phyloP scores from a whole-genome alignment of 78 protist species.

The Protostelium mycophagum region DNA sequence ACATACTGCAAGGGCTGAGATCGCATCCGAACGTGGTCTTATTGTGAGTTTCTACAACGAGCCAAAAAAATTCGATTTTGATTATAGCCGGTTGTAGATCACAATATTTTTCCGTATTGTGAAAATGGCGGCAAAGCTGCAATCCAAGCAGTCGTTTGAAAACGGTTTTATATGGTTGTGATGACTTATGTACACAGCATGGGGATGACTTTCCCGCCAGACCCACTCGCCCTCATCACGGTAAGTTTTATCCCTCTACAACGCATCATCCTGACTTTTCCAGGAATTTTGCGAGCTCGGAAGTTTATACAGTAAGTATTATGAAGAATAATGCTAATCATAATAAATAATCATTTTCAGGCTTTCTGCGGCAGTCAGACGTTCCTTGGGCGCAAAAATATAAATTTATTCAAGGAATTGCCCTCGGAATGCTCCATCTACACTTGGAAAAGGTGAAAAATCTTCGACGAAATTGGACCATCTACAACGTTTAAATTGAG shows the following conservation, averaged over 20 bases:
- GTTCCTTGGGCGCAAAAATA: background rate
- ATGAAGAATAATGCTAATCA: background rate
- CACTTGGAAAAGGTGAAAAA: background rate
- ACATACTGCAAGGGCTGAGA: background rate
- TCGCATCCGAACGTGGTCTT: background rate
- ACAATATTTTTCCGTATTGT: too few relatives aligned
- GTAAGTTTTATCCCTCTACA: background rate
- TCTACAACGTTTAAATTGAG: background rate
- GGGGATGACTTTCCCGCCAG: background rate
- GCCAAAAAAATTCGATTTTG: too few relatives aligned
- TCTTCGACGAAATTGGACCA: too few relatives aligned
- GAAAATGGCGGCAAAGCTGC: too few relatives aligned
- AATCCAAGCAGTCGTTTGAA: too few relatives aligned
- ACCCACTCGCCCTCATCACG: background rate
- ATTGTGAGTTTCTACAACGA: too few relatives aligned
- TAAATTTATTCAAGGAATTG: background rate
- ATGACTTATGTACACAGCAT: too few relatives aligned
- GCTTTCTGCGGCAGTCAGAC: background rate
- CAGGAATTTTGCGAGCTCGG: background rate
- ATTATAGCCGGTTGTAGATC: background rate
- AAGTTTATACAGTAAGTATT: background rate
- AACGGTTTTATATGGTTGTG: too few relatives aligned
- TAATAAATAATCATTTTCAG: too few relatives aligned
- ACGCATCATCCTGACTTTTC: background rate
- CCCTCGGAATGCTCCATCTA: background rate